These are phyloP conservation scores for Chernovozyma aurita DNA, from an alignment of 1,139 yeast genomes.

Conservation along the genomic window DNA sequence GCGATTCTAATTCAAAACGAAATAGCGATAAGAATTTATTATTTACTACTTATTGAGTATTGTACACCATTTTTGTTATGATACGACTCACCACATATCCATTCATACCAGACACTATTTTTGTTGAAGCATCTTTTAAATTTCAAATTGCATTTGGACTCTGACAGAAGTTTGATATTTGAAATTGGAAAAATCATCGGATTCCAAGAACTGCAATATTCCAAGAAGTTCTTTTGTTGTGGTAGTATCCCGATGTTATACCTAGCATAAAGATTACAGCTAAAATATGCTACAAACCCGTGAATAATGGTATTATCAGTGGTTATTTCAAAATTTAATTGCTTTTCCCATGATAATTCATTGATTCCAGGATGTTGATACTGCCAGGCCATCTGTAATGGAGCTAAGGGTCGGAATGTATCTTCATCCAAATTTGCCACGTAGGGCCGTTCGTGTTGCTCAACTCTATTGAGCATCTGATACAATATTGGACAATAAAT, in stretches of 20 bases:
- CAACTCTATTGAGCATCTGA: conserved; percentile 10
- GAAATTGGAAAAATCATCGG: conserved; percentile 32
- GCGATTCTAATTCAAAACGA: not conserved
- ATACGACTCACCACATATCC: conserved; percentile 40
- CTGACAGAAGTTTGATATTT: too few relatives aligned
- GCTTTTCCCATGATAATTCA: not conserved
- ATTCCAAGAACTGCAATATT: conserved; percentile 47
- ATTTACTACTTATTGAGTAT: conserved; percentile 9
- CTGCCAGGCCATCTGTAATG: conserved; percentile 47
- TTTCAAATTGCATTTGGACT: not conserved
- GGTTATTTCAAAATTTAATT: not conserved
- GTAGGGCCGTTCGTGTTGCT: conserved; percentile 45
- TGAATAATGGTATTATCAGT: conserved; percentile 34
- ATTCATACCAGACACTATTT: conserved; percentile 62
- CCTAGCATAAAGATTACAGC: conserved; percentile 59
- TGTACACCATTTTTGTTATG: conserved; percentile 20
- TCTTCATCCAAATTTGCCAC: conserved; percentile 55
- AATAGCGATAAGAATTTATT: not conserved
- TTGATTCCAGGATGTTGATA: conserved; percentile 42
- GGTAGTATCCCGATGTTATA: conserved; percentile 30
- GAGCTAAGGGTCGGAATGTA: conserved; percentile 35
- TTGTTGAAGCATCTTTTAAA: not conserved
- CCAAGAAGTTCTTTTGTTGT: conserved; percentile 10
- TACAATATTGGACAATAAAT: conserved; percentile 47
- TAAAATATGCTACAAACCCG: conserved; percentile 73